phyloP scores from a whole-genome alignment of 768 basidiomycete genomes.

The Leccinum fibrillosum region DNA sequence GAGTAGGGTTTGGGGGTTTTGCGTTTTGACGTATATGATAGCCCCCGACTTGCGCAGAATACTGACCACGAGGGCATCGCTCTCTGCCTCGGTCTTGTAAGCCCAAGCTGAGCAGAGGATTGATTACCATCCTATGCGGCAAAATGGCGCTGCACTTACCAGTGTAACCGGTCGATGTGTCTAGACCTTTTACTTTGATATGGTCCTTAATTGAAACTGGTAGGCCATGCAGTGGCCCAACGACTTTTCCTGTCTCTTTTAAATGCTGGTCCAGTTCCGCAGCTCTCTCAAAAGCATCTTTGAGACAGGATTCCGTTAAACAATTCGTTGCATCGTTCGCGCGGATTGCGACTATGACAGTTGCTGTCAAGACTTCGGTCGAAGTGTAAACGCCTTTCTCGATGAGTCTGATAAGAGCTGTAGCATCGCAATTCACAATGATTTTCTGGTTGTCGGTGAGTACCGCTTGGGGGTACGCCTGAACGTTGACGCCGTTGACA shows the following conservation, averaged over 20 bases:
- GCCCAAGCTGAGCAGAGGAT: constrained; percentile 37
- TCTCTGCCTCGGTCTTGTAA: constrained; percentile 33
- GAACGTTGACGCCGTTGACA: constrained; percentile 16
- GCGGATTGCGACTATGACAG: constrained; percentile 25
- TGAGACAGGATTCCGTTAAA: constrained; percentile 56
- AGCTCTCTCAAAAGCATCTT: constrained; percentile 47
- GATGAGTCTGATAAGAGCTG: constrained; percentile 21
- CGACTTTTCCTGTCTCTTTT: constrained; percentile 41
- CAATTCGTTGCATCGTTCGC: constrained; percentile 45
- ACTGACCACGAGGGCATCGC: constrained; percentile 42
- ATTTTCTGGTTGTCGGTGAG: constrained; percentile 26
- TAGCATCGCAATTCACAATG: constrained; percentile 32
- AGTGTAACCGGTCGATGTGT: constrained; percentile 36
- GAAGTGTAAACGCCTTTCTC: constrained; percentile 22
- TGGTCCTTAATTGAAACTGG: constrained; percentile 49
- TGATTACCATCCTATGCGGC: not conserved
- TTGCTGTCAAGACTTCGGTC: constrained; percentile 25
- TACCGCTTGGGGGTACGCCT: constrained; percentile 24
- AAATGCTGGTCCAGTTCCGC: constrained; percentile 48
- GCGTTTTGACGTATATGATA: constrained; percentile 45
- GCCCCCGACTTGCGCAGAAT: constrained; percentile 46
- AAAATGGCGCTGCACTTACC: constrained; percentile 9
- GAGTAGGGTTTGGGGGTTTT: constrained; percentile 47
- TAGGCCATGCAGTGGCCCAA: constrained; percentile 45
- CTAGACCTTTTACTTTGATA: constrained; percentile 41